These are phyloP conservation scores for Dactylellina sp. DNA, from an alignment of 2,329 filamentous ascomycete genomes.

Conservation along the genomic window DNA sequence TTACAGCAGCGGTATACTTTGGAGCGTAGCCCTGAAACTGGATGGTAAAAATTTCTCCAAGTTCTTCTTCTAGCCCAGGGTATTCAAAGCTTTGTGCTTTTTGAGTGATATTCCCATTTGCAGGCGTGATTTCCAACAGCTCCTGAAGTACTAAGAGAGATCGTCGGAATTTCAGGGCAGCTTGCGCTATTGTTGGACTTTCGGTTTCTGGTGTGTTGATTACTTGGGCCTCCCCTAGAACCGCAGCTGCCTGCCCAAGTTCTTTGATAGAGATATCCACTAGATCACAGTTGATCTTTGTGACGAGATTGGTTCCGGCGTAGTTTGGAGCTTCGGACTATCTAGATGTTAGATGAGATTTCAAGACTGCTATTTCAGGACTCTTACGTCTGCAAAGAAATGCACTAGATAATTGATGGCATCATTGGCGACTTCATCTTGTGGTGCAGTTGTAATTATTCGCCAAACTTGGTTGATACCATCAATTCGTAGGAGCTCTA, in stretches of 20 bases:
- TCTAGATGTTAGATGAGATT: slow-evolving; percentile 5
- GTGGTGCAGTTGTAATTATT: slow-evolving; percentile 77
- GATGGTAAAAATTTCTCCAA: slow-evolving; percentile 34
- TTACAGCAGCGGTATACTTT: slow-evolving; percentile 42
- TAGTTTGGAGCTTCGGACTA: slow-evolving; percentile 37
- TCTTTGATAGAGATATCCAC: slow-evolving; percentile 52
- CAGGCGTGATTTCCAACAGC: slow-evolving; percentile 35
- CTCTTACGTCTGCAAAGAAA: slow-evolving; percentile 72
- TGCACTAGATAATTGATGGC: slow-evolving; percentile 79
- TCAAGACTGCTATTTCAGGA: neutral
- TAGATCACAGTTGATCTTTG: slow-evolving; percentile 50
- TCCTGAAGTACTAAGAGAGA: slow-evolving; percentile 47
- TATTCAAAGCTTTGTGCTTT: slow-evolving; percentile 53
- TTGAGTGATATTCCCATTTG: slow-evolving; percentile 30
- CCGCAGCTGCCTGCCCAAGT: slow-evolving; percentile 34
- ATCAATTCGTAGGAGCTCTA: slow-evolving; percentile 67
- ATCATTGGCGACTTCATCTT: slow-evolving; percentile 73
- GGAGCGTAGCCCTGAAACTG: slow-evolving; percentile 50
- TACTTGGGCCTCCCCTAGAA: slow-evolving; percentile 7
- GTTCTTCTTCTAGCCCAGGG: slow-evolving; percentile 45
- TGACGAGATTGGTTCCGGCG: slow-evolving; percentile 30
- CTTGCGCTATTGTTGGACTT: slow-evolving; percentile 4
- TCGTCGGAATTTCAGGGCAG: slow-evolving; percentile 46
- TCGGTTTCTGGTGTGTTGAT: neutral
- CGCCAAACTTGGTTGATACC: slow-evolving; percentile 82